Conservation (phyloP, 2,329 filamentous ascomycete species). For the Falciphora oryzae region DNA sequence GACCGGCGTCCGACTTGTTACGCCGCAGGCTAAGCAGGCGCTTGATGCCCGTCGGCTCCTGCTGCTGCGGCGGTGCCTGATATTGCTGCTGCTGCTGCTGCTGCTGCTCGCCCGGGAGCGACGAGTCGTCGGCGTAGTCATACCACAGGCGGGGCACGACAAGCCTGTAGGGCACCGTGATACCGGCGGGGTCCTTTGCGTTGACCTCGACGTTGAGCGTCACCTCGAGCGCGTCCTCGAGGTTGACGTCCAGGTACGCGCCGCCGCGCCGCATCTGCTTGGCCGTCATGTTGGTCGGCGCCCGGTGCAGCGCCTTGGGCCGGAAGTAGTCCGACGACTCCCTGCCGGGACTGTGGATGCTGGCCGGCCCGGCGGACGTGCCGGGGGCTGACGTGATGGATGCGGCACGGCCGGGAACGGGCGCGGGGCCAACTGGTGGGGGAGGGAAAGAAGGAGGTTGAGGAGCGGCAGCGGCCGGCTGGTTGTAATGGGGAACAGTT, state of each 20-base stretch:
- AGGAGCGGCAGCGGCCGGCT: slow-evolving; percentile 11
- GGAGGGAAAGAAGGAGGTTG: neutral
- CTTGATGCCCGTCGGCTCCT: slow-evolving; percentile 34
- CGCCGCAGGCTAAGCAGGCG: slow-evolving; percentile 39
- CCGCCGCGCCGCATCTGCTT: slow-evolving; percentile 53
- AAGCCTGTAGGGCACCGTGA: slow-evolving; percentile 80
- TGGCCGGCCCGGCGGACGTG: neutral
- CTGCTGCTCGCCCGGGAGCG: slow-evolving; percentile 15
- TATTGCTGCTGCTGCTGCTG: slow-evolving; percentile 6
- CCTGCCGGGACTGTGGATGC: slow-evolving; percentile 13
- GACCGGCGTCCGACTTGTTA: slow-evolving; percentile 17
- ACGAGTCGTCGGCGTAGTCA: slow-evolving; percentile 41
- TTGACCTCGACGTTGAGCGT: slow-evolving; percentile 86
- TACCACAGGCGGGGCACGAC: slow-evolving; percentile 74
- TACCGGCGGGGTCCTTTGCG: slow-evolving; percentile 76
- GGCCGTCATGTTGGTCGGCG: slow-evolving; percentile 60
- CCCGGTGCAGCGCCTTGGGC: slow-evolving; percentile 53
- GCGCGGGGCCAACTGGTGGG: neutral
- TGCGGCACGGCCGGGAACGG: neutral
- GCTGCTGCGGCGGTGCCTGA: slow-evolving; percentile 14
- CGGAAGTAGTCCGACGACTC: slow-evolving; percentile 7
- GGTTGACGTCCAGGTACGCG: slow-evolving; percentile 57
- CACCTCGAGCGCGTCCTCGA: slow-evolving; percentile 81
- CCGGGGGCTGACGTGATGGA: neutral
- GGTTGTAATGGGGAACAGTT: neutral